Base-by-base conservation (phyloP, 2,329 filamentous ascomycete genomes). In the Colletotrichum viniferum region DNA sequence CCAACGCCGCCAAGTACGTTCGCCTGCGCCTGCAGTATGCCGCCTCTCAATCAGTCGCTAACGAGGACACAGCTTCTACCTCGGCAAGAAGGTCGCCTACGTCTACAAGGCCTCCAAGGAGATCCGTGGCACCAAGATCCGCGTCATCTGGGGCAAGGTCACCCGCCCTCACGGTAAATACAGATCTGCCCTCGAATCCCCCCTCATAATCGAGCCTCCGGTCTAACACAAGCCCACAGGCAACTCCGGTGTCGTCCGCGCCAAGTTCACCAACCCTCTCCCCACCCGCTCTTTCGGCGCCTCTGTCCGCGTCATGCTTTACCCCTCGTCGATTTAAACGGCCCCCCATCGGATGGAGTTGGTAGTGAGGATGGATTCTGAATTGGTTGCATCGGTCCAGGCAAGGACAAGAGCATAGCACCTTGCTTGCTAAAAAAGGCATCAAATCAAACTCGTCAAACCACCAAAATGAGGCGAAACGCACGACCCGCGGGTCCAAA, bases 81-180 rank as follows among this genome's bases (percentile, higher is more conserved):
- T 95, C 81, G 97, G 97, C 90, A 99, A 99, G 94, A 96, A 96
- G 91, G 93, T 98, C 87, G 97, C 97, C 87, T 99, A 96, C 89
- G 96, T 99, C 89, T 99, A 98, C 93, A 95, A 96, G 86, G 96
- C 94, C 83, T 93, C 95, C 89, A 96, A 93, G 90, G 95, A 98
- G 91, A 92, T 98, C 85, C 95, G 96, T 84, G 97, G 97, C 87
- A 96, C 96, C 87, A 98, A 98, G 94, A 97, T 98, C 90, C 93
- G 96, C 86, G 94, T 98, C 83, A 98, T 98, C 91, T 98, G 96
- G 96, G 96, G 96, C 91, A 98, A 98, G 92, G 94, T 98, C 87
- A 98, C 95, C 86, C 92, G 96, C 86, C 94, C 96, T 87, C 96
- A 98, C 90, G 96, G 95, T 96, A 94, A 83, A 89, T 87, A 77